These are phyloP conservation scores for Schizochytrium sp. DNA, from an alignment of 108 stramenopile genomes.

Conservation along the genomic window DNA sequence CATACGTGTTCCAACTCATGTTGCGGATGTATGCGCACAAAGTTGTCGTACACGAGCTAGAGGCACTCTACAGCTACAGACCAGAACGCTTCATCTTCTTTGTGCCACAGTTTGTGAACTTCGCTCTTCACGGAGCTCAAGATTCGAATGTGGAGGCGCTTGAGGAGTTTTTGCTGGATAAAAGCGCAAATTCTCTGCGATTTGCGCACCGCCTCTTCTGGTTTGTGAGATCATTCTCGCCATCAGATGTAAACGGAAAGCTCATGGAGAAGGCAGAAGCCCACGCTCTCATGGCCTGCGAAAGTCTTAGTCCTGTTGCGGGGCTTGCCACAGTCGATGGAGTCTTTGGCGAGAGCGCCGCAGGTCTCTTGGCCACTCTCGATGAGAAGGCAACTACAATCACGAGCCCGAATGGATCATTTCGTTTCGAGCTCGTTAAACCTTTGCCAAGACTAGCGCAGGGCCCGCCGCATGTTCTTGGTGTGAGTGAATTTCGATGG, in stretches of 20 bases:
- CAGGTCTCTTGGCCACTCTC: conserved; percentile 4
- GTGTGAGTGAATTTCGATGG: conserved; percentile 14
- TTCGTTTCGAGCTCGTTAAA: not conserved
- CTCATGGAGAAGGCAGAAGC: not conserved
- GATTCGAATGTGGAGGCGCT: not conserved
- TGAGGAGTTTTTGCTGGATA: conserved; percentile 3
- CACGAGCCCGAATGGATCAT: not conserved
- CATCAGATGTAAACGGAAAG: not conserved
- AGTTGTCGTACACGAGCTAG: conserved; percentile 28
- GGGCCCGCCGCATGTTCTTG: conserved; percentile 46
- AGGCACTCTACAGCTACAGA: conserved; percentile 21
- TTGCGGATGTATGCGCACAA: conserved; percentile 41
- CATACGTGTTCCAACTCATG: conserved; percentile 22
- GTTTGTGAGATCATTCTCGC: conserved; percentile 33
- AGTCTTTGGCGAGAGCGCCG: not conserved
- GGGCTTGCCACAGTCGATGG: not conserved
- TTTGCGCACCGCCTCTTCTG: conserved; percentile 33
- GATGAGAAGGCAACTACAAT: not conserved
- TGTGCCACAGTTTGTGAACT: conserved; percentile 40
- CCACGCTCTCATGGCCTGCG: not conserved
- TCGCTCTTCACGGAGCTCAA: conserved; percentile 52
- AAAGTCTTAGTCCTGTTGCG: not conserved
- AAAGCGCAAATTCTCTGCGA: not conserved
- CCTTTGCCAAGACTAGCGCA: conserved; percentile 28
- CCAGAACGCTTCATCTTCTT: conserved; percentile 58